Evolutionary conservation across 192 early-diverging fungal species (phyloP).

Genomic region (Backusella liffmaniae): DNA sequence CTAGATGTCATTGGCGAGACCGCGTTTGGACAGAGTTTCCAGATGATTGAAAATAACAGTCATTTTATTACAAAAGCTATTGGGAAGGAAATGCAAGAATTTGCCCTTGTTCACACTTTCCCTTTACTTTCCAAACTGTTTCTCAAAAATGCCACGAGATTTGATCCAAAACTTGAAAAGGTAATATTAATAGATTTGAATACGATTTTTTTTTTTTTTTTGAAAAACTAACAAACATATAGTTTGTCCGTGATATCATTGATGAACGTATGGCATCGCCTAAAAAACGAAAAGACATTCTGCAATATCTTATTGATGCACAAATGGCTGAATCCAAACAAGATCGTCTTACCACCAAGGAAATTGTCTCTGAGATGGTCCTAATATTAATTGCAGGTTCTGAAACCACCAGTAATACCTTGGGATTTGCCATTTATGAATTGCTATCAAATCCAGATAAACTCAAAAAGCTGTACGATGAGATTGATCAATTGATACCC

Average conservation of each 20-base stretch:
- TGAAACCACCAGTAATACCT: conserved; percentile 34
- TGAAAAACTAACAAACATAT: background rate
- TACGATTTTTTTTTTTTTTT: background rate
- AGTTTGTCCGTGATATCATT: conserved; percentile 29
- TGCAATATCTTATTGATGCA: conserved; percentile 50
- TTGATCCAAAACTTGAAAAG: background rate
- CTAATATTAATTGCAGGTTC: conserved; percentile 41
- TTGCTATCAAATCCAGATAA: conserved; percentile 11
- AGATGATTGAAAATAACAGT: conserved; percentile 40
- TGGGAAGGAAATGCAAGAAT: conserved; percentile 1
- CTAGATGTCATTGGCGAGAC: conserved; percentile 55
- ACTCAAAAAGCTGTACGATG: conserved; percentile 13
- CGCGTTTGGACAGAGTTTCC: conserved; percentile 49
- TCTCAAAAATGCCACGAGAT: background rate
- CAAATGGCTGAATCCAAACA: conserved; percentile 26
- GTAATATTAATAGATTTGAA: background rate
- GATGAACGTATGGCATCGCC: background rate
- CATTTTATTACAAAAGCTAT: conserved; percentile 40
- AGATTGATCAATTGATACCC: conserved; percentile 19
- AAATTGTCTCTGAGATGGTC: conserved; percentile 34
- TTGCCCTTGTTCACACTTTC: background rate
- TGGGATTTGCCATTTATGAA: conserved; percentile 29
- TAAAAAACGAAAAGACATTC: conserved; percentile 35
- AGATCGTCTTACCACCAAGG: conserved; percentile 39
- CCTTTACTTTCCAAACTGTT: background rate